A percentile compares a stretch with the other conserved stretches of the same genome.
These are phyloP conservation scores for Oryza coarctata DNA, from an alignment of 176 grass and related monocot species.

Conservation along the genomic window DNA sequence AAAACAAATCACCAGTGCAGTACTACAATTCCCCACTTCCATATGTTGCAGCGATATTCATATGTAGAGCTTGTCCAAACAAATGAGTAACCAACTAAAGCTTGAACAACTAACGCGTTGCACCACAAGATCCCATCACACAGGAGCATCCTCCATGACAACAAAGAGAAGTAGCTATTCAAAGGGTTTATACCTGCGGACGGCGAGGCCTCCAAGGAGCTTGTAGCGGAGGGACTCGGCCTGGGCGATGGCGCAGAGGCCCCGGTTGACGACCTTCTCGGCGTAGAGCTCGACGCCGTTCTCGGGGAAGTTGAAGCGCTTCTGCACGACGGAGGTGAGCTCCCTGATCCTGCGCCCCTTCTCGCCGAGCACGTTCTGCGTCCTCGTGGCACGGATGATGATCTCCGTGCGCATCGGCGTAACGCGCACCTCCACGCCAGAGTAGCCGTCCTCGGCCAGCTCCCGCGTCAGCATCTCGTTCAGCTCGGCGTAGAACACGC, in stretches of 20 bases:
- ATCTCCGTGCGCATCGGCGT: conserved; percentile 88
- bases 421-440: conserved; percentile 71
- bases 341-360: conserved; percentile 80
- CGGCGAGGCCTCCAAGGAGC: conserved; percentile 77
- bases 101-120: neutral
- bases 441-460: conserved; percentile 77
- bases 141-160: neutral
- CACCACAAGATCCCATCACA: neutral
- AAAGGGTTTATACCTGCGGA: conserved; percentile 56
- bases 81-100: neutral
- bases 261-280: conserved; percentile 78
- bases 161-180: neutral
- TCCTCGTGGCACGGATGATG: conserved; percentile 74
- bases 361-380: conserved; percentile 82
- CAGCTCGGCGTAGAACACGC: conserved; percentile 78
- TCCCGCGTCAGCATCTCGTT: conserved; percentile 82
- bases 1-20: conserved; percentile 35
- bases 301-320: conserved; percentile 82
- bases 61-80: neutral
- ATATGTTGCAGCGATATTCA: neutral
- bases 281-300: conserved; percentile 77
- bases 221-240: conserved; percentile 82
- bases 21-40: neutral
- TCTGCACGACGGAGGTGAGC: conserved; percentile 78
- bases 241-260: conserved; percentile 80